Base-by-base conservation (phyloP, 2,329 filamentous ascomycete species). In the Knufia petricola region DNA sequence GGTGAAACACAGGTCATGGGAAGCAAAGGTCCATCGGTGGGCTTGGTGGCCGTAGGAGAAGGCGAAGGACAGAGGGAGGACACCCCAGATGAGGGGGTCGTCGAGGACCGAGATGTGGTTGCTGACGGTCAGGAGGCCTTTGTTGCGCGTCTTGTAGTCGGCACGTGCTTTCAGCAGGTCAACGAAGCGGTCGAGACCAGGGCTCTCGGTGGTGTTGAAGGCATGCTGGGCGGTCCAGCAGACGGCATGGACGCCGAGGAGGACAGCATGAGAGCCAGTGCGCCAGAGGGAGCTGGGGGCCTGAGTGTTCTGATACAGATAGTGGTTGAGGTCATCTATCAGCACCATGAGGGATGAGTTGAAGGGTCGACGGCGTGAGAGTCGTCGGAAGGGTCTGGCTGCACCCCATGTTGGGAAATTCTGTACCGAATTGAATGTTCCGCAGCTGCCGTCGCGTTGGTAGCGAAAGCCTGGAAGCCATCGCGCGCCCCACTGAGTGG, bases 1-100 rank as follows among this genome's bases (percentile, higher is more conserved):
- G 60, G 82, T 83, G 66, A 94, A 98, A 69, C 89, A 95, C 52
- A 98, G 89, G 66, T 98, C 92, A 64, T 95, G 87, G 60, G 88
- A 94, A 20, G 87, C 92, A 48, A 98, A 76, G 8, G 83, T 81
- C 87, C 89, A 96, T 64, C 92, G 80, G 60, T 88, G 75, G 62
- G 89, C 92, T 58, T 63, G 67, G 6, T 61, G 62, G 49, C 76
- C 73, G 17, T 85, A 79, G 51, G 82, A 79, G 60, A 85, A 80
- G 55, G 78, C 71, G 61, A 92, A 87, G 43, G 77, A 75, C 39
- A 86, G 65, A 1, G 92, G 92, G 3, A 98, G 70, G 30, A 87
- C 79, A 15, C 90, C 92, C 90, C 90, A 98, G 58, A 95, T 81
- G 50, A 96, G 69, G 21, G 92, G 92, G 69, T 98, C 92, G 67